Base-by-base conservation (phyloP, 345 rosid genomes). In the Boechera retrofracta region DNA sequence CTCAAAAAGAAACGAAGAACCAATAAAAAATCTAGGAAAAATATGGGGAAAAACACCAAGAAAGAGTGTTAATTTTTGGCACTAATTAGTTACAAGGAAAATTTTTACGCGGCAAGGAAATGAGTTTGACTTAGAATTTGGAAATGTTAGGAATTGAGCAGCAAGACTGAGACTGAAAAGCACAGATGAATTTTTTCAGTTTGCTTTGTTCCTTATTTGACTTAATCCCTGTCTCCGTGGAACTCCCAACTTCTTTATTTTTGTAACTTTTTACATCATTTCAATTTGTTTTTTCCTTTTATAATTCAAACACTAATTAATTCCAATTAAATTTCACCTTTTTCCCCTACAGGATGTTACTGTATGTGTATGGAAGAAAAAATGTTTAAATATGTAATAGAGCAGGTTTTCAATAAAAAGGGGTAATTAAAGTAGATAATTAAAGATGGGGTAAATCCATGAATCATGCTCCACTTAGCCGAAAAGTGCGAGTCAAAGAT, bases 171-270 rank as follows among this genome's bases (percentile, higher is more conserved):
- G 72, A 57, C 78, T 74, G 24, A 48, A 75, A 75, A 75, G 67
- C 73, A 75, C 73, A 48, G 61, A 21, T 33, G 15, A 24, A 26
- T 32, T 53, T 52, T 68, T 51, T 69, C 57, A 60, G 74, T 69
- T 69, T 76, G 70, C 69, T 76, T 77, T 70, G 80, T 54, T 13
- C 67, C 51, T 77, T 69, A 33, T 77, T 77, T 77, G 76, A 77
- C 80, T 71, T 64, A 1, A 44, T 77, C 51, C 51, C 39, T 70
- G 10, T 15, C 5, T 76, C 32, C 55, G 69, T 76, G 47, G 60
- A 60, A 59, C 74, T 59, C 61, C 4, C 53, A 3, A 47, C 36
- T 39, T 45, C 15, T 2, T 39, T 32, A 0, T 7, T 59, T 56
- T 31, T 6, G 13, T 54, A 28, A 13, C 18, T 6, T 10, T 49